A percentile compares a stretch with the other conserved stretches of the same genome.
These are phyloP conservation scores for Xylariaceae sp. DNA, from an alignment of 2,329 filamentous ascomycete genomes.

Conservation along the genomic window DNA sequence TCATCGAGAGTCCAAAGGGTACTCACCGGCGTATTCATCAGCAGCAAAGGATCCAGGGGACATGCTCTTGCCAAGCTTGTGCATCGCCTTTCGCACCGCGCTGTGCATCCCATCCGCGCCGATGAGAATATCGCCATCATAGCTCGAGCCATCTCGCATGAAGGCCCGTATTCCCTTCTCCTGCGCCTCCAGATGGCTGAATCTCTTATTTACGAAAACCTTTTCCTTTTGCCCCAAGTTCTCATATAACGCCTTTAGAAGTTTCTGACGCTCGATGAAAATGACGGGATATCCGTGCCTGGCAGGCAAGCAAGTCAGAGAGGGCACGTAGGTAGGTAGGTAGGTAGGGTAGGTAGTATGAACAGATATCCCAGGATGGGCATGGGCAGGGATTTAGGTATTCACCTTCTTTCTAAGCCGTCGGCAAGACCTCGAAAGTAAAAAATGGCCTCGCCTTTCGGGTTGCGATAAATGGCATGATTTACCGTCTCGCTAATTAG, in stretches of 20 bases:
- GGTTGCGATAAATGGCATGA: background rate
- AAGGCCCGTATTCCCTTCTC: background rate
- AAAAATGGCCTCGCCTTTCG: background rate
- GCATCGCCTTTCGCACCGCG: background rate
- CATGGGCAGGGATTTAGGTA: no score
- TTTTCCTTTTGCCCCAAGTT: background rate
- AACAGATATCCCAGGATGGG: no score
- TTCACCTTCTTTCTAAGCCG: background rate
- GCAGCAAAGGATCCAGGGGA: background rate
- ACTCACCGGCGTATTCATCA: background rate
- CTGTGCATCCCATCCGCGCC: background rate
- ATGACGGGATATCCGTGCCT: background rate
- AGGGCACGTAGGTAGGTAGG: no score
- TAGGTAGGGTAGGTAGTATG: no score
- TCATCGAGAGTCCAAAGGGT: no score
- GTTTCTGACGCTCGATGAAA: background rate
- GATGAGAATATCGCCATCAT: background rate
- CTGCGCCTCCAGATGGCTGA: background rate
- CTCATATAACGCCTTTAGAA: background rate
- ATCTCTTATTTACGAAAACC: background rate
- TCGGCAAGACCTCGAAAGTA: background rate
- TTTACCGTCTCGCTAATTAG: background rate
- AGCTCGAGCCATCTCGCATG: background rate
- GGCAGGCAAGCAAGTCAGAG: background rate
- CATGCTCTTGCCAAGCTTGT: background rate